Percentiles rank a stretch among this genome's conserved stretches.
These are phyloP conservation scores for Arachis hypogaea DNA, from an alignment of 306 rosid genomes.

Conservation along the genomic window DNA sequence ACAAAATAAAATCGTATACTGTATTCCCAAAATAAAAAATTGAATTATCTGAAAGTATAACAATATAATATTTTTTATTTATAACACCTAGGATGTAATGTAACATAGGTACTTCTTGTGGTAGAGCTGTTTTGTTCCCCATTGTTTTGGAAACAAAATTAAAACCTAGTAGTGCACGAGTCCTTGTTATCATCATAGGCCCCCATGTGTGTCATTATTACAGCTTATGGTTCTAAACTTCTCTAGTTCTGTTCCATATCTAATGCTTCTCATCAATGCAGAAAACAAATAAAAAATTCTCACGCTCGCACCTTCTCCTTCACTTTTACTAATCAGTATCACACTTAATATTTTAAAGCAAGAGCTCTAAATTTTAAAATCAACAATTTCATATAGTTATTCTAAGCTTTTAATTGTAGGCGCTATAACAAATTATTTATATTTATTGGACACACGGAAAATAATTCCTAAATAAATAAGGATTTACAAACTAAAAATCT, in stretches of 20 bases:
- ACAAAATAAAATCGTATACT: background rate
- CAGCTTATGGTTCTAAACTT: background rate
- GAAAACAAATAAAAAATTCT: slow-evolving; percentile 1
- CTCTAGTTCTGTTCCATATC: slow-evolving; percentile 7
- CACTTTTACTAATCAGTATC: background rate
- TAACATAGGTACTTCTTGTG: background rate
- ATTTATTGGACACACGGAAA: no score
- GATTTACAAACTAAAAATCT: no score
- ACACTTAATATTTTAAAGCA: background rate
- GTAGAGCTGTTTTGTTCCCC: slow-evolving; percentile 5
- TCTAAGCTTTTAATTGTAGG: no score
- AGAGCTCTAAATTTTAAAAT: background rate
- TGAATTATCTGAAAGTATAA: no score
- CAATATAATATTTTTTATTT: no score
- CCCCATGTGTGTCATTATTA: slow-evolving; percentile 36
- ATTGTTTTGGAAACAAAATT: slow-evolving; percentile 33
- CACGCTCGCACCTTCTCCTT: background rate
- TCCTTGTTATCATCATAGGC: slow-evolving; percentile 11
- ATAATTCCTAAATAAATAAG: no score
- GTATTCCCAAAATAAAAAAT: no score
- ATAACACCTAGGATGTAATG: background rate
- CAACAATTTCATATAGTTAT: no score
- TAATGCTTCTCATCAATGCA: slow-evolving; percentile 5
- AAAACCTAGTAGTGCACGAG: slow-evolving; percentile 27
- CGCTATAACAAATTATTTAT: no score